Evolutionary conservation across 176 grass and related monocot species (phyloP).

Genomic region (Triticum urartu): DNA sequence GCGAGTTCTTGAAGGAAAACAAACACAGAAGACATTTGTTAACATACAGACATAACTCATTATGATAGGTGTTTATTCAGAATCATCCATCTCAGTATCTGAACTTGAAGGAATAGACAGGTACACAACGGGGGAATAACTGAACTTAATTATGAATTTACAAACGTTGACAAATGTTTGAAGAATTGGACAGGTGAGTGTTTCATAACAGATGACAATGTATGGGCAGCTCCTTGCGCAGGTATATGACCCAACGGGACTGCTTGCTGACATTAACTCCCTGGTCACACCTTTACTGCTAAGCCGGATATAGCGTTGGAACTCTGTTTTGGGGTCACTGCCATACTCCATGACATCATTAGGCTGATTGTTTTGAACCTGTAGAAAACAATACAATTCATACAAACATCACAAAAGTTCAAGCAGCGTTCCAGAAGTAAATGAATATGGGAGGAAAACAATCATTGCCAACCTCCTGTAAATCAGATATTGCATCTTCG

Average conservation of each 20-base stretch:
- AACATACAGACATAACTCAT: too few species aligned
- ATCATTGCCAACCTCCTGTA: slow-evolving; percentile 32
- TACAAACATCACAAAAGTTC: not conserved
- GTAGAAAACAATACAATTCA: not conserved
- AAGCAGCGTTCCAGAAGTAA: not conserved
- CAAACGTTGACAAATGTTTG: not conserved
- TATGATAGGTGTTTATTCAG: too few species aligned
- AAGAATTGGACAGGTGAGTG: not conserved
- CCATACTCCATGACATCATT: slow-evolving; percentile 41
- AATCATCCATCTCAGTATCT: too few species aligned
- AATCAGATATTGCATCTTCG: slow-evolving; percentile 62
- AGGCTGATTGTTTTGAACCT: slow-evolving; percentile 54
- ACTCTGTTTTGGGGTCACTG: slow-evolving; percentile 30
- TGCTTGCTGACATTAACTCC: not conserved
- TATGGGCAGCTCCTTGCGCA: not conserved
- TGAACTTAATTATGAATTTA: not conserved
- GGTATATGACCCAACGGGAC: not conserved
- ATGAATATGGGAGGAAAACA: not conserved
- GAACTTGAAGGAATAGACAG: too few species aligned
- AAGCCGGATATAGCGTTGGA: slow-evolving; percentile 52
- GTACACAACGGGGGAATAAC: too few species aligned
- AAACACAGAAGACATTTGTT: too few species aligned
- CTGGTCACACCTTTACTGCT: slow-evolving; percentile 16
- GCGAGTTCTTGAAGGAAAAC: too few species aligned
- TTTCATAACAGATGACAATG: not conserved